These are phyloP conservation scores for Nicotiana tomentosiformis DNA, from an alignment of 257 asterid species.

Conservation along the genomic window DNA sequence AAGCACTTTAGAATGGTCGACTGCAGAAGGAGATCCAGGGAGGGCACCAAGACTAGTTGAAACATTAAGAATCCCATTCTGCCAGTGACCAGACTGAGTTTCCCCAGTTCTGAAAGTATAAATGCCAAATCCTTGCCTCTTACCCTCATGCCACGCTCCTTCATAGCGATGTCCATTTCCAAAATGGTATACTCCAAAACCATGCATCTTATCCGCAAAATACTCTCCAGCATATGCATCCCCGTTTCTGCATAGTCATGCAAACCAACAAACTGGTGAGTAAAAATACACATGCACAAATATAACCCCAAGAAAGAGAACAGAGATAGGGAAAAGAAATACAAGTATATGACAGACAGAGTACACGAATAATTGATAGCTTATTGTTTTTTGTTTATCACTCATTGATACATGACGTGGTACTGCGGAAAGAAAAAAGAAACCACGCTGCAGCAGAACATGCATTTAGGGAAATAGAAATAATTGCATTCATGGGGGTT, in stretches of 20 bases:
- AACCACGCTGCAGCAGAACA: background rate
- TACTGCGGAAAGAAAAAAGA: background rate
- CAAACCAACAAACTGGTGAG: background rate
- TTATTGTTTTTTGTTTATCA: background rate
- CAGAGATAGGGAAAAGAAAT: background rate
- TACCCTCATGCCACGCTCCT: conserved; percentile 92
- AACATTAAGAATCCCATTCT: conserved; percentile 45
- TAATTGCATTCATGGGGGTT: background rate
- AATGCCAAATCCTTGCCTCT: conserved; percentile 67
- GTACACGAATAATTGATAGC: background rate
- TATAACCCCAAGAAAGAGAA: background rate
- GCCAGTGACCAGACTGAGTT: conserved; percentile 68
- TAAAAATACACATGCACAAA: background rate
- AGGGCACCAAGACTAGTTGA: conserved; percentile 10
- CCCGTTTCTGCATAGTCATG: conserved; percentile 49
- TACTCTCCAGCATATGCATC: conserved; percentile 75
- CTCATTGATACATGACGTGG: background rate
- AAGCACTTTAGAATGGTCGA: conserved; percentile 40
- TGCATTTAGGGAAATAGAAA: background rate
- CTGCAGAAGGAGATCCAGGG: conserved; percentile 21
- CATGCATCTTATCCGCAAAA: conserved; percentile 72
- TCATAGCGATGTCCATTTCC: conserved; percentile 69
- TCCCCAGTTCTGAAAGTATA: conserved; percentile 67
- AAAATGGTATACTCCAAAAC: conserved; percentile 70
- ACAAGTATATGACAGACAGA: background rate